Conservation (phyloP, 2,329 filamentous ascomycete species). For the Penicillium paneum region DNA sequence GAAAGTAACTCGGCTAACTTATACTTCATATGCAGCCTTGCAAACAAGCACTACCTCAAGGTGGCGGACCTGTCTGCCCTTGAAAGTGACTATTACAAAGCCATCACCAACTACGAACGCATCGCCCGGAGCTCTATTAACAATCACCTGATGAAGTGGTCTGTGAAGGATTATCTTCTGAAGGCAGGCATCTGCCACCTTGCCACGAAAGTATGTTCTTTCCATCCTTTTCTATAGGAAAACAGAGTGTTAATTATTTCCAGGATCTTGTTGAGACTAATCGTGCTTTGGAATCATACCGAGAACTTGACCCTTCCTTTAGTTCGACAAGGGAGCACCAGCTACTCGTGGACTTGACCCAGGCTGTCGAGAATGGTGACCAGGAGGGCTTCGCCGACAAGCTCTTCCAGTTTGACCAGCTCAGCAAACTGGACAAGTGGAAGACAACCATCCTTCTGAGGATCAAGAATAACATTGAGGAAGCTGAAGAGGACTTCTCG, state of each 20-base stretch:
- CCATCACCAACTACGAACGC: slow-evolving; percentile 78
- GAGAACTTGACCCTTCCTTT: slow-evolving; percentile 75
- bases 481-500: slow-evolving; percentile 66
- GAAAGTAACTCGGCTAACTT: background rate
- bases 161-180: slow-evolving; percentile 91
- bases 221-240: background rate
- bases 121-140: slow-evolving; percentile 74
- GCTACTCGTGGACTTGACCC: slow-evolving; percentile 71
- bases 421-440: slow-evolving; percentile 95
- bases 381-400: slow-evolving; percentile 82
- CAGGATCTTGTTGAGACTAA: slow-evolving; percentile 73
- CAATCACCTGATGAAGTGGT: slow-evolving; percentile 92
- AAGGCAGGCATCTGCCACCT: slow-evolving; percentile 92
- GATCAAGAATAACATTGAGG: slow-evolving; percentile 80
- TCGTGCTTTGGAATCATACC: slow-evolving; percentile 77
- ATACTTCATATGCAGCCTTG: slow-evolving; percentile 55
- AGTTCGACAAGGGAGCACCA: slow-evolving; percentile 74
- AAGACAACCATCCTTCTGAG: slow-evolving; percentile 82
- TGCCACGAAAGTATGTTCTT: slow-evolving; percentile 50
- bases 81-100: slow-evolving; percentile 77
- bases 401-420: slow-evolving; percentile 82
- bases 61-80: slow-evolving; percentile 82
- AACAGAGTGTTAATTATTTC: background rate
- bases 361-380: slow-evolving; percentile 72
- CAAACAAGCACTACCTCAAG: slow-evolving; percentile 92